phyloP scores from a whole-genome alignment of 192 early-diverging fungal species.

The Coemansia sp. region DNA sequence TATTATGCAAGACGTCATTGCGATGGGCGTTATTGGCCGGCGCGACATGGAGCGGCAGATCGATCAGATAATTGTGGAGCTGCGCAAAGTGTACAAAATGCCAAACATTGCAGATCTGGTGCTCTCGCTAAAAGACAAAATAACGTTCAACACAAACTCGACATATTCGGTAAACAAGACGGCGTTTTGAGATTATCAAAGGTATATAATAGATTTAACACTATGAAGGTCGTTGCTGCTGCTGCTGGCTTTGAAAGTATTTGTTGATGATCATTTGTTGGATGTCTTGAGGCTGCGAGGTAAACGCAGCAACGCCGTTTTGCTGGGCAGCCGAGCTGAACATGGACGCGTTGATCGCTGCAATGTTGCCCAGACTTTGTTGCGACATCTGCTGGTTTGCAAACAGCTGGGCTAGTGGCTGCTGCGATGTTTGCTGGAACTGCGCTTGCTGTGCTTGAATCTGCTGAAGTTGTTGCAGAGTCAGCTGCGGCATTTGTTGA shows the following conservation, averaged over 20 bases:
- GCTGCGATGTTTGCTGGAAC: conserved; percentile 16
- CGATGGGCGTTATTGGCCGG: conserved; percentile 18
- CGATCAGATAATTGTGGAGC: conserved; percentile 25
- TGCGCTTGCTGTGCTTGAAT: conserved; percentile 18
- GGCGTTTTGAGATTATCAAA: too few relatives aligned
- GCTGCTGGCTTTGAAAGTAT: conserved; percentile 33
- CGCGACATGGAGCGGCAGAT: conserved; percentile 23
- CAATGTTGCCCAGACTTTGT: conserved; percentile 24
- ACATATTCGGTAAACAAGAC: too few relatives aligned
- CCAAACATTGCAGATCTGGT: conserved; percentile 12
- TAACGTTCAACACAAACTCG: not conserved
- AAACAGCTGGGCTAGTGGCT: conserved; percentile 12
- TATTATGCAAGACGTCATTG: conserved; percentile 27
- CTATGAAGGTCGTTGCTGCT: conserved; percentile 41
- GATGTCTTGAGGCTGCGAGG: conserved; percentile 29
- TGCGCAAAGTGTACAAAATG: conserved; percentile 28
- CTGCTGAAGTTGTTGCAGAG: conserved; percentile 18
- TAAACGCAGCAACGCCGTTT: conserved; percentile 15
- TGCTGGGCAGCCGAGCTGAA: conserved; percentile 32
- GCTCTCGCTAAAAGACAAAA: conserved; percentile 14
- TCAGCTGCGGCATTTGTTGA: conserved; percentile 3
- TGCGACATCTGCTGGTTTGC: conserved; percentile 29
- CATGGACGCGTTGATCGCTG: conserved; percentile 23
- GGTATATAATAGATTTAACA: not conserved
- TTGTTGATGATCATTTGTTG: conserved; percentile 31